Evolutionary conservation across 306 rosid species (phyloP), one percentile per base, ranked within the genome.

Genomic region (Gastrolobium villosum): DNA sequence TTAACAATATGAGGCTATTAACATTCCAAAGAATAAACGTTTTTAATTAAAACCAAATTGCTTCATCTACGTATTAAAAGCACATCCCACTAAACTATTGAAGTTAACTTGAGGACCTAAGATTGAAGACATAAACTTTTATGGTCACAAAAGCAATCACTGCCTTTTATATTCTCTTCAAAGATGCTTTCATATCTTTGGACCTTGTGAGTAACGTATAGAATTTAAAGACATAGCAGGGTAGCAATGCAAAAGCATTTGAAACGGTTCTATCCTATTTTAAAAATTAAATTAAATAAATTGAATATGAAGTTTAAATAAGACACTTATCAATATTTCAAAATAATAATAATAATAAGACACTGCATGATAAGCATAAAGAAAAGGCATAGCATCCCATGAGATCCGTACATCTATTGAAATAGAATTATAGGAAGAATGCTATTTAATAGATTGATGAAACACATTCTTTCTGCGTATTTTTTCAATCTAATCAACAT

Each of bases 401-500:
- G 69, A 32, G 56, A 66, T 9, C 53, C 53, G 20, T 41, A 53
- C 45, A 53, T 65, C 1, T 31, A 39, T 77, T 44, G 36, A 28
- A 60, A 39, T 43, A 32, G 45, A 57, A 43, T 30, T 39, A 39
- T 52, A 7, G 20, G 20, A 7, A 49, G 15, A 13, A 39, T 40
- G 59, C 39, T 70, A 60, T 20, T 67, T 7, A 26, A 77, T 35
- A 32, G 28, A 69, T 45, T 13, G 46, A 59, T 28, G 7, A 61
- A 48, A 39, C 5, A 7, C 5, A n/a, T 4, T 32, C 34, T 3
- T 5, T 32, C 31, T 41, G 32, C 13, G 43, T 5, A 41, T 53
- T 15, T 52, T 13, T 65, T 39, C 59, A 46, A 67, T 13, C 71
- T 76, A 74, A 67, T 74, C 84, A 72, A 80, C 79, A 32, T 73